Evolutionary conservation across 148 eudicot genomes (phyloP), one percentile per base, ranked within the genome.

Genomic region (Heliosperma pusillum): DNA sequence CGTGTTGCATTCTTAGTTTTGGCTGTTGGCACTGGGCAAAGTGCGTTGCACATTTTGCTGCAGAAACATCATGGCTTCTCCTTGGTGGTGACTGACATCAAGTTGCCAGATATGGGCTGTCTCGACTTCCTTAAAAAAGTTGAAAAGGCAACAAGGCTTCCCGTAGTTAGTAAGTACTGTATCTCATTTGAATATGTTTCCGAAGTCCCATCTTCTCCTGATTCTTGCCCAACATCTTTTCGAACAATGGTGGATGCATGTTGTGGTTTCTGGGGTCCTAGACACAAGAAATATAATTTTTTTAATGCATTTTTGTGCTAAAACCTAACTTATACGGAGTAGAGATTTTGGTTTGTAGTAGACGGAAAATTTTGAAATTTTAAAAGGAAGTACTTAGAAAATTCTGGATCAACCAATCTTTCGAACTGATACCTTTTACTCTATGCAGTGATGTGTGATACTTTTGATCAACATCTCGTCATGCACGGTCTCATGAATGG

Each of bases 151-250:
- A 44, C n/a, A 27, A 50, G 56, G 19, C 52, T 77, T 19, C 63
- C 80, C 3, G 45, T 77, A 47, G 57, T 61, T 67, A 70, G 74
- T 70, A 70, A 58, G 80, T 61, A n/a, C n/a, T n/a, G n/a, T n/a
- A 16, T 33, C 40, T 33, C 40, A 3, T 33, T 33, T 33, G 40
- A 33, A 3, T 33, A 33, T 2, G 40, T 33, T 33, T n/a, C n/a
- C n/a, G n/a, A n/a, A n/a, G n/a, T n/a, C n/a, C n/a, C n/a, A n/a
- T n/a, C n/a, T n/a, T n/a, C n/a, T n/a, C n/a, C n/a, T 33, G 4
- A 33, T 33, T 33, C 40, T 33, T 33, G 40, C 5, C 5, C 40
- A 33, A 0, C 5, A 33, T 33, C 40, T 33, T 33, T 33, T 33
- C 40, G 40, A 33, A 33, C 40, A 33, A 33, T 33, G 40, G 40